Conservation (phyloP, 495 filamentous ascomycete genomes). For the Lineolata rhizophorae region DNA sequence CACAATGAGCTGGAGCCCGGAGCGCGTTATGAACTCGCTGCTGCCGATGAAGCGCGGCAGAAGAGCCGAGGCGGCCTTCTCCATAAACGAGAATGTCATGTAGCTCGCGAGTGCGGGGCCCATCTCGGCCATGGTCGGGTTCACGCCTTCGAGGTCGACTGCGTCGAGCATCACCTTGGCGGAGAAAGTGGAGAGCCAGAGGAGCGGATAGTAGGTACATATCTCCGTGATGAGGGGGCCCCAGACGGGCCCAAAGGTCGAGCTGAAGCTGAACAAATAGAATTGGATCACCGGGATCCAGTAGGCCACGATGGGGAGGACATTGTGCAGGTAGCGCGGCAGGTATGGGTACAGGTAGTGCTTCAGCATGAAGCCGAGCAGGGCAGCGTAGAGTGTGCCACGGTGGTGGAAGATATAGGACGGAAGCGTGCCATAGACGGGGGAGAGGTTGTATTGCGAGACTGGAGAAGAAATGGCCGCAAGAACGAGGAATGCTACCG, state of each 20-base stretch:
- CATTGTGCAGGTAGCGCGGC: conserved; percentile 23
- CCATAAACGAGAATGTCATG: conserved; percentile 31
- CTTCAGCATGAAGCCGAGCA: conserved; percentile 36
- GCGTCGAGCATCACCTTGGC: conserved; percentile 39
- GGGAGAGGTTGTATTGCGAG: conserved; percentile 53
- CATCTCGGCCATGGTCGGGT: conserved; percentile 32
- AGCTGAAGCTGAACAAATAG: conserved; percentile 40
- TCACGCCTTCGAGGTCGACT: conserved; percentile 30
- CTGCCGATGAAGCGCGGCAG: conserved; percentile 35
- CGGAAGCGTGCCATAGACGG: conserved; percentile 69
- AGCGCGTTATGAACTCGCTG: conserved; percentile 39
- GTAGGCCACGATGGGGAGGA: conserved; percentile 42
- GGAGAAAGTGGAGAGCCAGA: conserved; percentile 42
- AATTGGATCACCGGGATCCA: conserved; percentile 54
- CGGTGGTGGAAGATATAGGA: conserved; percentile 46
- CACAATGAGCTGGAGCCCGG: conserved; percentile 47
- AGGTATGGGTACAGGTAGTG: conserved; percentile 22
- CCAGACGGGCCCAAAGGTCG: conserved; percentile 34
- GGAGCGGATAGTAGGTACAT: conserved; percentile 47
- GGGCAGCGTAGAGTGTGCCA: conserved; percentile 37
- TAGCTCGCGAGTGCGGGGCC: conserved; percentile 39
- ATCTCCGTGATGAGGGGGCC: conserved; percentile 59
- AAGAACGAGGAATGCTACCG: conserved; percentile 25
- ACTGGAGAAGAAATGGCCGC: conserved; percentile 54
- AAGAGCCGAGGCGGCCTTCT: conserved; percentile 30